A percentile compares a stretch with the other conserved stretches of the same genome.
Evolutionary conservation across 2,329 filamentous ascomycete species (phyloP).

Genomic region (Fusarium bactridioides): DNA sequence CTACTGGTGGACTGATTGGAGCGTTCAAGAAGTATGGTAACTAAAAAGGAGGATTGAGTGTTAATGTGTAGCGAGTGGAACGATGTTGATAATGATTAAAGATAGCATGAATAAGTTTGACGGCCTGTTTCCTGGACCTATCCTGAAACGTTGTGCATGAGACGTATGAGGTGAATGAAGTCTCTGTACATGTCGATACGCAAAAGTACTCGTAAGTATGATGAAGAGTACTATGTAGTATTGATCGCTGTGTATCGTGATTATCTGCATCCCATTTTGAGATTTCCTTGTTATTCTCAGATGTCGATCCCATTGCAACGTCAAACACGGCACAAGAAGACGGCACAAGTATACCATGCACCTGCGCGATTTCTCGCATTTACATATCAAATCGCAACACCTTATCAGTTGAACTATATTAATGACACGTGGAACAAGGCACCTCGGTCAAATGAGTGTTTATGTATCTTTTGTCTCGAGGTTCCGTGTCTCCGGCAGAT

Average conservation of each 20-base stretch:
- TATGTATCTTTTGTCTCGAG: background rate
- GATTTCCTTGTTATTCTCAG: background rate
- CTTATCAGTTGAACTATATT: background rate
- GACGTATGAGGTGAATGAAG: no score
- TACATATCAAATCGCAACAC: conserved; percentile 7
- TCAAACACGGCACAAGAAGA: background rate
- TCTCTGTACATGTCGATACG: background rate
- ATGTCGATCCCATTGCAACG: background rate
- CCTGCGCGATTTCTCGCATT: conserved; percentile 23
- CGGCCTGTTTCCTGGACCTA: background rate
- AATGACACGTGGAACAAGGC: conserved; percentile 16
- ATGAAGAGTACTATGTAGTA: background rate
- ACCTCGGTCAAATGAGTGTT: background rate
- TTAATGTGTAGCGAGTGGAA: conserved; percentile 17
- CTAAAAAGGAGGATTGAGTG: conserved; percentile 50
- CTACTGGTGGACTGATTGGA: conserved; percentile 87
- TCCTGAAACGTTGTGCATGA: no score
- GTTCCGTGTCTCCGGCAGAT: conserved; percentile 1
- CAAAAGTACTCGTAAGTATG: background rate
- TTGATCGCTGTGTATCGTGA: background rate
- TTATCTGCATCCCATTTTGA: background rate
- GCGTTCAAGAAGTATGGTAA: conserved; percentile 83
- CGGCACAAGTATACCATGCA: background rate
- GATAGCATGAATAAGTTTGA: conserved; percentile 30
- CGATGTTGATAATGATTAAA: conserved; percentile 31